Base-by-base conservation (phyloP, 78 protist genomes). In the Polysphondylium violaceum region DNA sequence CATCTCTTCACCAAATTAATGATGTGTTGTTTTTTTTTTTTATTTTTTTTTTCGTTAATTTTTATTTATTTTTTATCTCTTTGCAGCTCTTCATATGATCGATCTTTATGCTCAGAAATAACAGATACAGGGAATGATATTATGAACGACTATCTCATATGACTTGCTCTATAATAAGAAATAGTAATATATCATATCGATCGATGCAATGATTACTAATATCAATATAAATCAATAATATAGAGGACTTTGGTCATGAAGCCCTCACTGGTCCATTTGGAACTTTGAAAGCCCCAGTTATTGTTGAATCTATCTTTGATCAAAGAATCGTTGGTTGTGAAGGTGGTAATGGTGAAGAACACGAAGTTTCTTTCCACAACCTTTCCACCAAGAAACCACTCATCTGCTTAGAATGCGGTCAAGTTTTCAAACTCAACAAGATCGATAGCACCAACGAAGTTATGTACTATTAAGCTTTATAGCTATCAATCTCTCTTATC, bases 291-390 rank as follows among this genome's bases (percentile, higher is more conserved):
- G 33, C 29, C 76, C 91, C 91, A 83, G 65, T 51, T 36, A 41
- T 69, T 69, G 91, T 83, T 31, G 91, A 83, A 58, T 83, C 91
- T 17, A 83, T 83, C 63, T 83, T 58, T 55, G 51, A 65, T n/a
- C 25, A 74, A 29, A 83, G 91, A 83, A 50, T 71, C 25, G 63
- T 83, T 58, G 91, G 50, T 0, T 83, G 91, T 83, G 91, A 83
- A 69, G 91, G 91, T 53, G 91, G 91, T 69, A 72, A 83, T 50
- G 91, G 91, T 58, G 91, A 83, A 43, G 91, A 83, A 69, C 91
- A 83, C 47, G 91, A 83, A 7, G 17, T 83, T 36, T 29, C 40
- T 31, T 83, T 69, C 91, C 91, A 83, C 73, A 83, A 72, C 27
- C 25, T 83, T 29, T 27, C 40, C n/a, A 65, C 38, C 43, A 67